Evolutionary conservation across 2,329 filamentous ascomycete species (phyloP), one percentile per base, ranked within the genome.

Genomic region (Lanzia echinophila): DNA sequence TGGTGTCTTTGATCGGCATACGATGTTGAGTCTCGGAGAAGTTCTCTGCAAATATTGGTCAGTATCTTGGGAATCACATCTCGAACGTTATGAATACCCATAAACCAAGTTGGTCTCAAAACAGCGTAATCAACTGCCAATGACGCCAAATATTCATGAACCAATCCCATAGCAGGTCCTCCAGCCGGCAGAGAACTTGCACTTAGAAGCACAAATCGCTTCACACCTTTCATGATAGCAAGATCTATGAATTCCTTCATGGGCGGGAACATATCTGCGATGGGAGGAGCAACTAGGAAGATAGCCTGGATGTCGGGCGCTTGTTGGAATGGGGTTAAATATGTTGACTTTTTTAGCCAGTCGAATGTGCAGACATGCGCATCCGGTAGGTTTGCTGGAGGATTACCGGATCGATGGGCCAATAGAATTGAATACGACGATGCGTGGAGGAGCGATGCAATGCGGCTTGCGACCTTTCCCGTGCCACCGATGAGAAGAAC

Each of bases 21-120:
- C 41, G 15, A 20, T 49, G 50, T 22, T 44, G 36, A 50, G 54
- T 51, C 15, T 49, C 41, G n/a, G 49, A 45, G 43, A 62, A 60
- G 17, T 62, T 58, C 7, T 62, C 60, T 62, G 28, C 11, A 42
- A 7, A n/a, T 7, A n/a, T 42, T 57, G 24, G 58, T 43, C 28
- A 31, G 17, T 39, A 45, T 17, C 47, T 45, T 28, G 28, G 33
- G 2, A 3, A 19, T 50, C 15, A 32, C 31, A 44, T 33, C 17
- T n/a, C 24, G 12, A 31, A 28, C 24, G 8, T 28, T 17, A 17
- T 24, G 8, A 64, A 56, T 62, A 72, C 72, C 66, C 64, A 73
- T 73, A 55, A 78, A 76, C 73, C 74, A 78, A 20, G 70, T 73
- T 3, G 75, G 72, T 49, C 72, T 59, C 55, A 77, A 51, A 4